Percentiles rank a stretch among this genome's conserved stretches.
phyloP scores from a whole-genome alignment of 176 grass and related monocot species.

The Olyra latifolia region DNA sequence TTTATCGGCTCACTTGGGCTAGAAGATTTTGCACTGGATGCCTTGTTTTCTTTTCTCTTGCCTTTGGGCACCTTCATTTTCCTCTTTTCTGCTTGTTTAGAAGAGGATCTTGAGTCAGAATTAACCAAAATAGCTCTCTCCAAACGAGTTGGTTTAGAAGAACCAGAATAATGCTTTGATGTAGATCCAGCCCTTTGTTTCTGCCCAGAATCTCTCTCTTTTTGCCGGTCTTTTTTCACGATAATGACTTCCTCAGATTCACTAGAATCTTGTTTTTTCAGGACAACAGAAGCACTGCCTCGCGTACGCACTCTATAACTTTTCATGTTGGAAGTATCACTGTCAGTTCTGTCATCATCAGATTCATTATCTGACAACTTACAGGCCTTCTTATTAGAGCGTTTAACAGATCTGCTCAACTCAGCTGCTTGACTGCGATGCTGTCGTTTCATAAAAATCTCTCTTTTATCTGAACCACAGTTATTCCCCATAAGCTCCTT shows the following conservation, averaged over 20 bases:
- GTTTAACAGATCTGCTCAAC: constrained; percentile 16
- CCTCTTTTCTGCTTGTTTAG: constrained; percentile 1
- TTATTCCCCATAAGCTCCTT: constrained; percentile 29
- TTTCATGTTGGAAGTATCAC: constrained; percentile 37
- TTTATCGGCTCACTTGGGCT: constrained; percentile 13
- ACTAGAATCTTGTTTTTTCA: constrained; percentile 38
- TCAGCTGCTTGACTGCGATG: constrained; percentile 24
- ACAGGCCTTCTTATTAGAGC: constrained; percentile 9
- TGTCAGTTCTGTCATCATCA: constrained; percentile 27
- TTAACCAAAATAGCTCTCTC: constrained; percentile 20
- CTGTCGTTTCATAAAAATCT: constrained; percentile 13
- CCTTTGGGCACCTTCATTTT: constrained; percentile 17
- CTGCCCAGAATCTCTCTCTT: constrained; percentile 8
- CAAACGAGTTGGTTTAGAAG: constrained; percentile 24
- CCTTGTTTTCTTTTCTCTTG: neutral
- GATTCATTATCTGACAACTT: constrained; percentile 35
- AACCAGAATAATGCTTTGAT: constrained; percentile 35
- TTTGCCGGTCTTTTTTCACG: constrained; percentile 29
- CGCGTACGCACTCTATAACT: constrained; percentile 23
- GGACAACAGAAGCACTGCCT: constrained; percentile 20
- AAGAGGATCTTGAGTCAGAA: constrained; percentile 30
- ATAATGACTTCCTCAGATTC: constrained; percentile 39
- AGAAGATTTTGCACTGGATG: constrained; percentile 10
- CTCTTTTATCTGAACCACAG: constrained; percentile 32
- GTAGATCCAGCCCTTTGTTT: constrained; percentile 32